A percentile compares a stretch with the other conserved stretches of the same genome.
Conservation (phyloP, 345 rosid genomes). For the Ceriops zippeliana region DNA sequence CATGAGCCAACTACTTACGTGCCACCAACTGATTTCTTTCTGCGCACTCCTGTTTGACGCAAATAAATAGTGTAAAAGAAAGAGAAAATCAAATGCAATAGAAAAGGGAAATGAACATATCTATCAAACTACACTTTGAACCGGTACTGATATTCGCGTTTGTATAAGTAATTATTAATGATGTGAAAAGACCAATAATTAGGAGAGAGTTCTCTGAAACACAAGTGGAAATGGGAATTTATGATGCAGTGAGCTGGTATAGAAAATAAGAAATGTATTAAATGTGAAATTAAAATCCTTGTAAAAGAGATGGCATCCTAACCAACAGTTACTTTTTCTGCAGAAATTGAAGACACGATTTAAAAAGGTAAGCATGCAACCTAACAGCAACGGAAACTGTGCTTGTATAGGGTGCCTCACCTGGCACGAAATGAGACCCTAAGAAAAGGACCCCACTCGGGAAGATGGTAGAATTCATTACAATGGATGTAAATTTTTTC, state of each 20-base stretch:
- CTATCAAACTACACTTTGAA: not conserved
- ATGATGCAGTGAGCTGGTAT: too few species aligned
- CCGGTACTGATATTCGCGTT: not conserved
- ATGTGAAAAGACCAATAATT: too few species aligned
- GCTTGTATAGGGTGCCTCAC: slow-evolving; percentile 4
- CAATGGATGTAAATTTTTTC: not conserved
- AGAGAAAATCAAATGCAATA: not conserved
- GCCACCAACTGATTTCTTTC: slow-evolving; percentile 25
- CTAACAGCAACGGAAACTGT: not conserved
- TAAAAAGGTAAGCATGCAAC: not conserved
- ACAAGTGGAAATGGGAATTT: too few species aligned
- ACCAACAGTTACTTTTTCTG: too few species aligned
- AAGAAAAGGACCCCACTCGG: too few species aligned
- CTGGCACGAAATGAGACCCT: not conserved
- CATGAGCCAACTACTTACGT: slow-evolving; percentile 5
- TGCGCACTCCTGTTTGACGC: slow-evolving; percentile 23
- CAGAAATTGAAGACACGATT: too few species aligned
- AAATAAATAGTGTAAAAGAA: not conserved
- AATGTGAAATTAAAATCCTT: too few species aligned
- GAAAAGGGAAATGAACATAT: not conserved
- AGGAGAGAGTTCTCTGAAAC: too few species aligned
- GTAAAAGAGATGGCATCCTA: too few species aligned
- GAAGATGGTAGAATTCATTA: not conserved
- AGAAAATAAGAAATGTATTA: too few species aligned
- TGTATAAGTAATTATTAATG: too few species aligned